These are phyloP conservation scores for Leccinum pachyderme DNA, from an alignment of 1,284 basidiomycete genomes.

Conservation along the genomic window DNA sequence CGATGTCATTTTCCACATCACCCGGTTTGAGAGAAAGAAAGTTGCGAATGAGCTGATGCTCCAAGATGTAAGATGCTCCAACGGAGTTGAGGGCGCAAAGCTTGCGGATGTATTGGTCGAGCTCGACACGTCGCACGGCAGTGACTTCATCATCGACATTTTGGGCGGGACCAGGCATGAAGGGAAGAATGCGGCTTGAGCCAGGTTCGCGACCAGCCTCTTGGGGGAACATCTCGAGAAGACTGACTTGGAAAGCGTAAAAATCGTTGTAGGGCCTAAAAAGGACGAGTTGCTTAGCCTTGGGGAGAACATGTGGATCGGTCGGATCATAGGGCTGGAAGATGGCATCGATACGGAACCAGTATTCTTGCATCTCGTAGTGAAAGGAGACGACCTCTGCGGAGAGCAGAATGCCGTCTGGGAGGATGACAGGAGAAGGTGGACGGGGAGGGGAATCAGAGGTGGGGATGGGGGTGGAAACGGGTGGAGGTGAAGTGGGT, in stretches of 20 bases:
- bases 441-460: slow-evolving; percentile 19
- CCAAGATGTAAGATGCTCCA: slow-evolving; percentile 79
- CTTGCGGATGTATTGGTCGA: slow-evolving; percentile 86
- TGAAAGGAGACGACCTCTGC: slow-evolving; percentile 97
- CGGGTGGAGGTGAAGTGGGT: slow-evolving; percentile 14
- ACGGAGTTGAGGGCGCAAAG: slow-evolving; percentile 67
- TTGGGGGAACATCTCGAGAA: slow-evolving; percentile 83
- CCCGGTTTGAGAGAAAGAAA: slow-evolving; percentile 90
- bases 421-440: slow-evolving; percentile 50
- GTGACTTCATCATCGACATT: slow-evolving; percentile 87
- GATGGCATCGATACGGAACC: slow-evolving; percentile 92
- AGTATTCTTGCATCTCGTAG: slow-evolving; percentile 93
- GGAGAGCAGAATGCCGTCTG: slow-evolving; percentile 80
- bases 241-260: slow-evolving; percentile 92
- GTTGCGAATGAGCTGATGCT: slow-evolving; percentile 76
- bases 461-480: slow-evolving; percentile 15
- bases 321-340: slow-evolving; percentile 77
- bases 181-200: slow-evolving; percentile 80
- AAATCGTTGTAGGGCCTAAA: slow-evolving; percentile 98
- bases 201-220: slow-evolving; percentile 80
- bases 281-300: slow-evolving; percentile 81
- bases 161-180: slow-evolving; percentile 91
- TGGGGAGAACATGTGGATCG: slow-evolving; percentile 52
- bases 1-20: slow-evolving; percentile 73
- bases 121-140: slow-evolving; percentile 75